Base-by-base conservation (phyloP, 2,329 filamentous ascomycete genomes). In the Fusarium anguioides region DNA sequence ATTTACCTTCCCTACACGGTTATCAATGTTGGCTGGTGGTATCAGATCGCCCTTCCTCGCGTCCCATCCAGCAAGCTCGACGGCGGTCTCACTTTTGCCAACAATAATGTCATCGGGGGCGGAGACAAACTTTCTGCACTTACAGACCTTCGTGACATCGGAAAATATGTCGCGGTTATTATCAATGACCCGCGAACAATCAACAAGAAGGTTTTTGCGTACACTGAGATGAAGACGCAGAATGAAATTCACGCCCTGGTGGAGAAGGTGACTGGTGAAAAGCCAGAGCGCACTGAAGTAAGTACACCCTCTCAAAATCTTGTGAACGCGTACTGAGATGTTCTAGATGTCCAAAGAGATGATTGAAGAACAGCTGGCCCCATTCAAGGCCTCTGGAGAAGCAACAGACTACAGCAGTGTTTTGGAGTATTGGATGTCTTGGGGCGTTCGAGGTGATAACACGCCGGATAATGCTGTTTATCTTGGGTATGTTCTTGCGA, bases 1-100 rank as follows among this genome's bases (percentile, higher is more conserved):
- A 68, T 83, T 0, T 73, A 77, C 36, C 77, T 88, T 0, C 83
- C 84, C 0, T 88, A 83, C 74, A 88, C 86, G 3, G 39, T 60
- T 3, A 56, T 62, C 7, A 31, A 56, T 10, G 33, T 62, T 6
- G 59, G 57, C 1, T 60, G 55, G 55, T 60, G 58, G 58, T 53
- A 53, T n/a, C 55, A 60, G 6, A 21, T 60, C 17, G 29, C 46
- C 5, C 39, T 53, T 4, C 58, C 58, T 7, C 39, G 26, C 14
- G 55, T 60, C 1, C 39, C 55, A 4, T 60, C 58, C 11, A 45
- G 58, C 24, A 60, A 53, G 27, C 29, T 60, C 4, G 39, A 60
- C 3, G 17, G 27, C 10, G 24, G 11, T 9, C 31, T 60, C 7
- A 39, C 35, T 6, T 39, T n/a, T 14, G 15, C 39, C 8, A 60